Percentiles rank a stretch among this genome's conserved stretches.
These are phyloP conservation scores for Rhinocladiella similis DNA, from an alignment of 2,329 filamentous ascomycete species.

Conservation along the genomic window DNA sequence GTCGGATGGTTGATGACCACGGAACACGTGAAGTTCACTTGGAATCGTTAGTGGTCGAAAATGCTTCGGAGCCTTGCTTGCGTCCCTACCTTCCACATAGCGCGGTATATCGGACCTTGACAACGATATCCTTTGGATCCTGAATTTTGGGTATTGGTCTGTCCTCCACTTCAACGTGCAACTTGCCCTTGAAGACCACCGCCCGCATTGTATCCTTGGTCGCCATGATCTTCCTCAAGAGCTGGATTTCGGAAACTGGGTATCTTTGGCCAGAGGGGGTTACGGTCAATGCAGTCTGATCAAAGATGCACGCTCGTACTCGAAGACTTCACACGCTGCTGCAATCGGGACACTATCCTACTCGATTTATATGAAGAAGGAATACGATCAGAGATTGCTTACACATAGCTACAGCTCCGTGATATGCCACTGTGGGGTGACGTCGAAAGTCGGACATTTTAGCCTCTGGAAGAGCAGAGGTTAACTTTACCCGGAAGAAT, in stretches of 20 bases:
- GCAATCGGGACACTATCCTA: too few relatives aligned
- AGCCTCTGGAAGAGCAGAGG: too few relatives aligned
- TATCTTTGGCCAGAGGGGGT: too few relatives aligned
- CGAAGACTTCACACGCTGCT: background rate
- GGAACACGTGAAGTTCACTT: slow-evolving; percentile 83
- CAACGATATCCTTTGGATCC: slow-evolving; percentile 71
- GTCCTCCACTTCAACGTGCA: slow-evolving; percentile 74
- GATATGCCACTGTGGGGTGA: too few relatives aligned
- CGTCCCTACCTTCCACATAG: slow-evolving; percentile 77
- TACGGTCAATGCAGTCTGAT: too few relatives aligned
- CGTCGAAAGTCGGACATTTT: too few relatives aligned
- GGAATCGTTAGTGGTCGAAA: background rate
- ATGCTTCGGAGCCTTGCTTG: background rate
- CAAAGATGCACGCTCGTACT: background rate
- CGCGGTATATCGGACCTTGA: slow-evolving; percentile 80
- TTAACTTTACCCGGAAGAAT: too few relatives aligned
- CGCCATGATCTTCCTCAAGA: slow-evolving; percentile 30
- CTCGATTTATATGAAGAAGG: too few relatives aligned
- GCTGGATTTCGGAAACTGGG: too few relatives aligned
- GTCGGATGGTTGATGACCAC: slow-evolving; percentile 71
- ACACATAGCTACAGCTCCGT: too few relatives aligned
- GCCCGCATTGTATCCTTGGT: slow-evolving; percentile 71
- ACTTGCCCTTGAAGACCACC: slow-evolving; percentile 80
- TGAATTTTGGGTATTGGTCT: slow-evolving; percentile 74
- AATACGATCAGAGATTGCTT: too few relatives aligned